phyloP scores from a whole-genome alignment of 805 yeast genomes.

The Torulaspora delbrueckii region DNA sequence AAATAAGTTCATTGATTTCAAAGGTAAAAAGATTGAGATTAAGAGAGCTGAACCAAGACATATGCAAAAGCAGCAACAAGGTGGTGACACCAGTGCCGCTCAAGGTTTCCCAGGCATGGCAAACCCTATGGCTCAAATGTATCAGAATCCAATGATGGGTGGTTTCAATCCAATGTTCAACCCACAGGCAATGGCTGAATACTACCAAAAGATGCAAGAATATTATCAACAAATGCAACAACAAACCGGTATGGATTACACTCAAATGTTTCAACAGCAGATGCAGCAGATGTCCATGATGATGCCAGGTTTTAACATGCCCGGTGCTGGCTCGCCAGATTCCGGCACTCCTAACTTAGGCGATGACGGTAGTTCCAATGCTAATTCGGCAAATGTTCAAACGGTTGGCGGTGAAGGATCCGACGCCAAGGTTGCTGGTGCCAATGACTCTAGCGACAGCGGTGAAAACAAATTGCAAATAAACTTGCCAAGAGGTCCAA shows the following conservation, averaged over 20 bases:
- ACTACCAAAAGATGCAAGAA: conserved; percentile 58
- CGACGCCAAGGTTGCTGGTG: conserved; percentile 6
- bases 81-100: conserved; percentile 13
- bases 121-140: conserved; percentile 28
- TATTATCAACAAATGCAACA: conserved; percentile 38
- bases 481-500: conserved; percentile 51
- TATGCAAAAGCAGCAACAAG: conserved; percentile 47
- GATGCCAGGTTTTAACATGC: conserved; percentile 30
- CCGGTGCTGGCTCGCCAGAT: conserved; percentile 18
- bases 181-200: conserved; percentile 59
- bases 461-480: conserved; percentile 32
- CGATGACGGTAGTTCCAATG: conserved; percentile 16
- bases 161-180: conserved; percentile 35
- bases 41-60: conserved; percentile 81
- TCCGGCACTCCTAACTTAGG: conserved; percentile 23
- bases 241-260: conserved; percentile 35
- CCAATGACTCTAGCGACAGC: conserved; percentile 21
- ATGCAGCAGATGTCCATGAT: conserved; percentile 36
- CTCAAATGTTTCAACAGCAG: conserved; percentile 34
- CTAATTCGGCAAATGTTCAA: conserved; percentile 25
- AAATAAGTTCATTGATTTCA: conserved; percentile 73
- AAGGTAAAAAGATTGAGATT: conserved; percentile 81
- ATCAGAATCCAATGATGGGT: conserved; percentile 35
- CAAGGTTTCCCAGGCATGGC: conserved; percentile 21
- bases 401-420: conserved; percentile 29